Evolutionary conservation across 164 flowering plant genomes (phyloP).

Genomic region (Aristolochia contorta): DNA sequence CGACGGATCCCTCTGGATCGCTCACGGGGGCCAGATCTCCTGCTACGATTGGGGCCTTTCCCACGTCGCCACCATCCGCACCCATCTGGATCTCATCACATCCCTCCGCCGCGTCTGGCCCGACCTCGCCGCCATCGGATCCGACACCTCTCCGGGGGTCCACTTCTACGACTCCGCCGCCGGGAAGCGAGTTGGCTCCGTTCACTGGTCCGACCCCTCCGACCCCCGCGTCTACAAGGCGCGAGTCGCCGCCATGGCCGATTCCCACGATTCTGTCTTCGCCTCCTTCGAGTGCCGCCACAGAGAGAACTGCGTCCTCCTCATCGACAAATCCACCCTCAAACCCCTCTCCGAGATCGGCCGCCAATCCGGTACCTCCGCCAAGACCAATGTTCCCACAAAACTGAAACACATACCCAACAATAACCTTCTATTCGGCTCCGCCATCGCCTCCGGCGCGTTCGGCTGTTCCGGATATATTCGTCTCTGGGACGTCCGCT

Average conservation of each 20-base stretch:
- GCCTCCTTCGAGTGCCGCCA: conserved; percentile 67
- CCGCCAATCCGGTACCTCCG: conserved; percentile 46
- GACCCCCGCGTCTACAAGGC: conserved; percentile 78
- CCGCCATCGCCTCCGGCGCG: conserved; percentile 57
- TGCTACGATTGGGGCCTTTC: conserved; percentile 56
- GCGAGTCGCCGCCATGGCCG: conserved; percentile 42
- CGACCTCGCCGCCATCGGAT: conserved; percentile 58
- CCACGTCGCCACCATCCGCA: conserved; percentile 50
- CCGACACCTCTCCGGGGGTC: conserved; percentile 51
- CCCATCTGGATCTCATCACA: conserved; percentile 58
- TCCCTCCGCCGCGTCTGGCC: conserved; percentile 50
- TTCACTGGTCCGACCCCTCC: conserved; percentile 63
- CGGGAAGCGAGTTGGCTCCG: conserved; percentile 46
- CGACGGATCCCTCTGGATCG: conserved; percentile 69
- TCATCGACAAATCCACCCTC: conserved; percentile 56
- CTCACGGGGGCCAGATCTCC: conserved; percentile 84
- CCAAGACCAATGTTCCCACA: conserved; percentile 38
- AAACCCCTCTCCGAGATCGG: conserved; percentile 43
- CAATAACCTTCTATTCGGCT: conserved; percentile 27
- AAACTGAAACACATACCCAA: conserved; percentile 32
- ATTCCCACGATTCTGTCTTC: conserved; percentile 38
- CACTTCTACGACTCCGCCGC: conserved; percentile 60
- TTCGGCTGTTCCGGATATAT: conserved; percentile 85
- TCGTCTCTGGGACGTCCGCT: conserved; percentile 73
- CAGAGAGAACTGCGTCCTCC: conserved; percentile 61